phyloP scores from a whole-genome alignment of 2,329 filamentous ascomycete genomes.

The Cercospora berteroae region DNA sequence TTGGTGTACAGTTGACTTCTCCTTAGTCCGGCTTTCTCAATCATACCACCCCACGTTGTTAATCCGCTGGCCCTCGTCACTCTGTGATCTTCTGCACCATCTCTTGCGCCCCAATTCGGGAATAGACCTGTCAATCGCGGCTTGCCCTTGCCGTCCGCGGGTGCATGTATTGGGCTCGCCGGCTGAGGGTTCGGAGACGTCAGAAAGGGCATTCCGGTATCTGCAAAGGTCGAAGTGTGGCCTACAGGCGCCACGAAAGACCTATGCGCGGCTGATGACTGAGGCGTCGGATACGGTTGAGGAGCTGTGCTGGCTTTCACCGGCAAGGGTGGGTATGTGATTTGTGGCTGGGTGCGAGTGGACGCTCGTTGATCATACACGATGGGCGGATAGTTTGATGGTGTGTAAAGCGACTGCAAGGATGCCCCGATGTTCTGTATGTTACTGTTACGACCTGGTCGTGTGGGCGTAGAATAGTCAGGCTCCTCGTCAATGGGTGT shows the following conservation, averaged over 20 bases:
- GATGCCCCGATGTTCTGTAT: constrained; percentile 22
- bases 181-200: constrained; percentile 1
- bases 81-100: constrained; percentile 13
- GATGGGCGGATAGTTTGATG: constrained; percentile 18
- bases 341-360: constrained; percentile 4
- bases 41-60: constrained; percentile 44
- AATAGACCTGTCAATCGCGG: constrained; percentile 15
- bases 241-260: constrained; percentile 2
- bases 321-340: constrained; percentile 9
- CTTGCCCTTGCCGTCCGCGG: constrained; percentile 1
- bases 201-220: constrained; percentile 7
- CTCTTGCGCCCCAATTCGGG: constrained; percentile 11
- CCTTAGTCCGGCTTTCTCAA: constrained; percentile 44
- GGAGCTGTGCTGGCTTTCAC: constrained; percentile 3
- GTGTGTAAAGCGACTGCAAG: constrained; percentile 24
- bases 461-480: constrained; percentile 23
- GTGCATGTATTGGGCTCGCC: constrained; percentile 9
- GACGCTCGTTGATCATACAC: neutral
- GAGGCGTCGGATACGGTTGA: constrained; percentile 6
- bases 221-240: constrained; percentile 7
- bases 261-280: neutral
- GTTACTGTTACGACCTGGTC: constrained; percentile 22
- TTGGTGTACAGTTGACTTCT: constrained; percentile 26
- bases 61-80: constrained; percentile 21
- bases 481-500: constrained; percentile 22